These are phyloP conservation scores for Podospora pseudopauciseta DNA, from an alignment of 495 filamentous ascomycete species.

Conservation along the genomic window DNA sequence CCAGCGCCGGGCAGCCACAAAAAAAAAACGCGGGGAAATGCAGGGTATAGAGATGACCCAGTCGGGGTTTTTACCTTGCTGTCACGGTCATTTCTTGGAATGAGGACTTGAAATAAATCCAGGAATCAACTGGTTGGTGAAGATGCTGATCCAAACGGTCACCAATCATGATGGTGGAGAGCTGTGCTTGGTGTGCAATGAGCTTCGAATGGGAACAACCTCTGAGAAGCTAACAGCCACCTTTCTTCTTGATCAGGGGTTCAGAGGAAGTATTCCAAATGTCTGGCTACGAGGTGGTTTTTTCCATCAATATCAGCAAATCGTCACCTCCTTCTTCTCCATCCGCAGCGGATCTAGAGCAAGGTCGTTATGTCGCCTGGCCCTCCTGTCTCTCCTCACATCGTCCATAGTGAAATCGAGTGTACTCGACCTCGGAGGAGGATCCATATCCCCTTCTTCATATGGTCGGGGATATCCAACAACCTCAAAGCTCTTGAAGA, in stretches of 20 bases:
- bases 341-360: slow-evolving; percentile 17
- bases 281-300: neutral
- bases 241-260: neutral
- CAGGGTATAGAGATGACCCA: neutral
- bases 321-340: slow-evolving; percentile 7
- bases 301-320: slow-evolving; percentile 5
- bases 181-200: no score
- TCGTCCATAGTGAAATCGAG: no score
- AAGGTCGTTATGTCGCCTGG: slow-evolving; percentile 14
- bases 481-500: slow-evolving; percentile 3
- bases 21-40: slow-evolving; percentile 17
- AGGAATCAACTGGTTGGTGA: neutral
- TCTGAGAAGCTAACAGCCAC: neutral
- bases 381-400: neutral
- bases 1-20: neutral
- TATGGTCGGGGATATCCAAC: slow-evolving; percentile 16
- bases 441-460: slow-evolving; percentile 11
- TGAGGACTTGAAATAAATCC: neutral
- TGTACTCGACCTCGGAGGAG: no score
- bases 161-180: neutral
- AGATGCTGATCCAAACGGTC: neutral
- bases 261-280: neutral
- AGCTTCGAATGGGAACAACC: no score
- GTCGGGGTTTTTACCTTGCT: neutral
- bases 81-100: neutral